These are phyloP conservation scores for Candida sithepensis DNA, from an alignment of 805 yeast genomes.

Conservation along the genomic window DNA sequence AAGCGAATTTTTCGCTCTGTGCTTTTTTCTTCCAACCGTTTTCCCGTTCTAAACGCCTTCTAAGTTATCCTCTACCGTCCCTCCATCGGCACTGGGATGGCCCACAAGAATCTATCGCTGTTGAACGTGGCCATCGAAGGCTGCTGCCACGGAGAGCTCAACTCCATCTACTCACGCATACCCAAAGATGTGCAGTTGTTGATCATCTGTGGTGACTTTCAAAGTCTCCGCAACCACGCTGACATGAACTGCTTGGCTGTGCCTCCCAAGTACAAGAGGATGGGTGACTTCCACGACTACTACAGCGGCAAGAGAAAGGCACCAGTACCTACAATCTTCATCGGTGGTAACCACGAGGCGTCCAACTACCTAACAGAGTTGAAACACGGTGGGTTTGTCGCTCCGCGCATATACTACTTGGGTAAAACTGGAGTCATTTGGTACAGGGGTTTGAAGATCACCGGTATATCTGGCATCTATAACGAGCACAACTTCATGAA, in stretches of 20 bases:
- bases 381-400: constrained; percentile 89
- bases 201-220: constrained; percentile 89
- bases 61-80: no score
- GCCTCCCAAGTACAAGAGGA: constrained; percentile 67
- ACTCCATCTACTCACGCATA: constrained; percentile 45
- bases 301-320: constrained; percentile 58
- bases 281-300: constrained; percentile 81
- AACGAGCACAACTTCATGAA: constrained; percentile 46
- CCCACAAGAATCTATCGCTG: constrained; percentile 1
- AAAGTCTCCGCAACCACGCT: constrained; percentile 59
- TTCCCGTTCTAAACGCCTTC: no score
- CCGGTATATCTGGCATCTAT: constrained; percentile 83
- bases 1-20: no score
- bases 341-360: constrained; percentile 96
- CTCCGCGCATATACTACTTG: constrained; percentile 78
- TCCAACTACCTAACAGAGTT: constrained; percentile 72
- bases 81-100: not conserved
- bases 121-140: constrained; percentile 71
- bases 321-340: constrained; percentile 73
- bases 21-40: not conserved
- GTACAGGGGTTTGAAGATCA: constrained; percentile 72
- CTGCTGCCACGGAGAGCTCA: constrained; percentile 82
- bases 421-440: constrained; percentile 76
- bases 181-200: constrained; percentile 48
- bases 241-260: constrained; percentile 74